Conservation (phyloP, 2,329 filamentous ascomycete genomes). For the Trichoderma lentiforme region DNA sequence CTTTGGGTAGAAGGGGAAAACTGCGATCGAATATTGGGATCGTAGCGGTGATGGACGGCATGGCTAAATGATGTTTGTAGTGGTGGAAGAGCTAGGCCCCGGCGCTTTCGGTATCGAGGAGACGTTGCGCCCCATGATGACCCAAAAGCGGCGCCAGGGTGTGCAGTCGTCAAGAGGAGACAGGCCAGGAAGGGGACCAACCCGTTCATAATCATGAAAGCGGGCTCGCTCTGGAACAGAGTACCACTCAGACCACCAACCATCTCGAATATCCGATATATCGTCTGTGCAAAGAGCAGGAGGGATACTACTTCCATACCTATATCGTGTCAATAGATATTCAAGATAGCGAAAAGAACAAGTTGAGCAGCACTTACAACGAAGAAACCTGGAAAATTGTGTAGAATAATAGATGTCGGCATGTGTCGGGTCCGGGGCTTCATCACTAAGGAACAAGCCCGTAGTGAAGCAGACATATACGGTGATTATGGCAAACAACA, state of each 20-base stretch:
- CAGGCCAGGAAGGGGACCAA: slow-evolving; percentile 38
- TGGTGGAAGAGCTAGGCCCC: slow-evolving; percentile 22
- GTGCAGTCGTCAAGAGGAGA: slow-evolving; percentile 35
- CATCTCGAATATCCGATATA: slow-evolving; percentile 41
- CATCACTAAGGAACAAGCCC: slow-evolving; percentile 36
- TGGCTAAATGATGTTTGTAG: slow-evolving; percentile 24
- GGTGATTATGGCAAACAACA: slow-evolving; percentile 39
- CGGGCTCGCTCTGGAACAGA: slow-evolving; percentile 38
- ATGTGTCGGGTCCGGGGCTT: slow-evolving; percentile 39
- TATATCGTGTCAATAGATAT: slow-evolving; percentile 22
- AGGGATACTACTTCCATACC: slow-evolving; percentile 36
- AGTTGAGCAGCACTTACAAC: slow-evolving; percentile 35
- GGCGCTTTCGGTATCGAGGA: slow-evolving; percentile 26
- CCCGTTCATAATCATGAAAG: slow-evolving; percentile 40
- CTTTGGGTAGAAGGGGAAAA: slow-evolving; percentile 29
- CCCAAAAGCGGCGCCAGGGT: slow-evolving; percentile 40
- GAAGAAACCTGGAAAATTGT: slow-evolving; percentile 43
- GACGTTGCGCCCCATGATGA: slow-evolving; percentile 40
- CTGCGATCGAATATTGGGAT: slow-evolving; percentile 34
- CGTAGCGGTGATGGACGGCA: slow-evolving; percentile 32
- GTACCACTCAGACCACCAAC: slow-evolving; percentile 33
- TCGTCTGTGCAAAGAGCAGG: slow-evolving; percentile 41
- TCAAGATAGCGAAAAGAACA: too few relatives aligned
- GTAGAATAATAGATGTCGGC: slow-evolving; percentile 40
- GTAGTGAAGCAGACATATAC: slow-evolving; percentile 41